Conservation (phyloP, 805 yeast species). For the Starmerella bacillaris region DNA sequence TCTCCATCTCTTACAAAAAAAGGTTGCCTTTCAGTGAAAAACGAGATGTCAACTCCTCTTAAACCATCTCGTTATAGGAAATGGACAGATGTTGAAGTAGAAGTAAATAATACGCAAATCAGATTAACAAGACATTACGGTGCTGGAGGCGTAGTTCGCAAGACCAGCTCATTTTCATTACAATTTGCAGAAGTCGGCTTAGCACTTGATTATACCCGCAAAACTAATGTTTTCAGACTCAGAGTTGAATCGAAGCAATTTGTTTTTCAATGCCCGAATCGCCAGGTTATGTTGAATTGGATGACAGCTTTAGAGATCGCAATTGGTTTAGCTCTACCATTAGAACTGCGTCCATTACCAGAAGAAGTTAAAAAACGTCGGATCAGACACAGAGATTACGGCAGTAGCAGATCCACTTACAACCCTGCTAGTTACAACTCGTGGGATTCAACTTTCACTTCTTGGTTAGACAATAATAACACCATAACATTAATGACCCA, state of each 20-base stretch:
- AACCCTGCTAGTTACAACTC: no score
- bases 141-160: constrained; percentile 22
- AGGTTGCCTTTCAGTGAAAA: constrained; percentile 42
- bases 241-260: constrained; percentile 75
- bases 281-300: constrained; percentile 64
- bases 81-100: constrained; percentile 56
- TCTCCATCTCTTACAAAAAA: constrained; percentile 45
- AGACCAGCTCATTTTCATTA: constrained; percentile 35
- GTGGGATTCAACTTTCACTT: background rate
- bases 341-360: constrained; percentile 55
- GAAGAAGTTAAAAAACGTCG: constrained; percentile 26
- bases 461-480: background rate
- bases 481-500: background rate
- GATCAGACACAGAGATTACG: constrained; percentile 1
- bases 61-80: constrained; percentile 46
- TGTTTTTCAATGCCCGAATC: constrained; percentile 42
- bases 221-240: constrained; percentile 29
- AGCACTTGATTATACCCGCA: constrained; percentile 68
- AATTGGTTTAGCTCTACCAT: constrained; percentile 60
- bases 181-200: constrained; percentile 74
- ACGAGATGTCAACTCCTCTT: constrained; percentile 65
- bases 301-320: constrained; percentile 53
- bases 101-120: constrained; percentile 71
- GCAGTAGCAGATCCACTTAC: background rate
- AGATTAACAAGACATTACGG: constrained; percentile 34